These are phyloP conservation scores for Tulasnella sp. DNA, from an alignment of 768 basidiomycete genomes.

Conservation along the genomic window DNA sequence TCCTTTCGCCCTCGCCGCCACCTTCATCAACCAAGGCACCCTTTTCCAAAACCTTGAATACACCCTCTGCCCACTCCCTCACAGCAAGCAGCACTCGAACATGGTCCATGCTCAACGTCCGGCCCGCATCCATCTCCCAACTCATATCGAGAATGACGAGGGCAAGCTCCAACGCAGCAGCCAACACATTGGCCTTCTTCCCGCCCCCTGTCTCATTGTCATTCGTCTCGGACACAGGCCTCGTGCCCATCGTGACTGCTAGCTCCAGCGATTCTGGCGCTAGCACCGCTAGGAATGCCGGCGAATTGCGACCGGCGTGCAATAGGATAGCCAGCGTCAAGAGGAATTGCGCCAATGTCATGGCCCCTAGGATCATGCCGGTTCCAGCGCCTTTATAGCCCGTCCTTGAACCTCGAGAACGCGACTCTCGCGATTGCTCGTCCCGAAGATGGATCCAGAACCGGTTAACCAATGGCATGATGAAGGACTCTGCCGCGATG, in stretches of 20 bases:
- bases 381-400: constrained; percentile 62
- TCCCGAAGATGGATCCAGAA: constrained; percentile 93
- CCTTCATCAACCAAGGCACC: constrained; percentile 50
- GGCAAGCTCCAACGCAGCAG: constrained; percentile 63
- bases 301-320: constrained; percentile 70
- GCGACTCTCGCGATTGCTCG: constrained; percentile 61
- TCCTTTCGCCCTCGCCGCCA: constrained; percentile 53
- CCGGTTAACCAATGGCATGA: constrained; percentile 81
- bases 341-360: constrained; percentile 66
- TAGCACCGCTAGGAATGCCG: constrained; percentile 68
- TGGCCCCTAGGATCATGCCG: constrained; percentile 67
- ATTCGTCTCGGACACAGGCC: constrained; percentile 37
- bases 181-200: constrained; percentile 64
- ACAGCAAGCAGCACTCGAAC: constrained; percentile 54
- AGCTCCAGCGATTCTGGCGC: constrained; percentile 77
- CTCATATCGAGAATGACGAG: constrained; percentile 66
- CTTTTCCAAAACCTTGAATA: constrained; percentile 54
- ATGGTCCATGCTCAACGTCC: constrained; percentile 62
- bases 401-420: constrained; percentile 35
- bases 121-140: constrained; percentile 66
- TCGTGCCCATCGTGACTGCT: constrained; percentile 65
- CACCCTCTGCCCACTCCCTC: constrained; percentile 68
- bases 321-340: constrained; percentile 66
- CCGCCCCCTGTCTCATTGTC: constrained; percentile 31
- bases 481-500: constrained; percentile 78